phyloP scores from a whole-genome alignment of 192 early-diverging fungal species.

The Backusella psychrophila region DNA sequence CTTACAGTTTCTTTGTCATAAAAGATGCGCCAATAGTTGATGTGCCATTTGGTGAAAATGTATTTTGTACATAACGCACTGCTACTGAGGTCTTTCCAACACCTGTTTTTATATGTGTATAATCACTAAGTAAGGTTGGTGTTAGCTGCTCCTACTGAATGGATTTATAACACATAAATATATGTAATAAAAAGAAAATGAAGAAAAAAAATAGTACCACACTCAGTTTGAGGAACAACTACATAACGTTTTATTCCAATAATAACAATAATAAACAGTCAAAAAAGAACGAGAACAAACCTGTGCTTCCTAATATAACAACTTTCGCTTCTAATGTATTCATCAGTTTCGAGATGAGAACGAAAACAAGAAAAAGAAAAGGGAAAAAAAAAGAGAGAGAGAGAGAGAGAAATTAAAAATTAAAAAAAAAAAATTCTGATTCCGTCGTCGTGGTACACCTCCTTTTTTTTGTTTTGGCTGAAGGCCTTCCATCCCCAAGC shows the following conservation, averaged over 20 bases:
- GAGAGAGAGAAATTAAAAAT: not conserved
- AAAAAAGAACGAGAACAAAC: constrained; percentile 34
- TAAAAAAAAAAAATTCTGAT: not conserved
- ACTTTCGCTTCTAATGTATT: constrained; percentile 66
- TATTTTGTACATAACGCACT: constrained; percentile 68
- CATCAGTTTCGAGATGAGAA: constrained; percentile 7
- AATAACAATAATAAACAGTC: not conserved
- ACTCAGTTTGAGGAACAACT: not conserved
- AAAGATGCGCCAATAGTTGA: constrained; percentile 75
- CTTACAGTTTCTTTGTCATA: constrained; percentile 67
- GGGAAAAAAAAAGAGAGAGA: not conserved
- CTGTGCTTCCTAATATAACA: constrained; percentile 71
- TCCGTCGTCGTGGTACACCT: no score
- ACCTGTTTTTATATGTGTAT: constrained; percentile 41
- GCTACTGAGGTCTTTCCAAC: constrained; percentile 77
- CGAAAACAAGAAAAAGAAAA: not conserved
- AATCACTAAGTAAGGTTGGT: constrained; percentile 17
- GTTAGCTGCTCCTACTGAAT: constrained; percentile 12
- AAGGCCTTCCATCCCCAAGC: no score
- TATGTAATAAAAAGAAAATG: not conserved
- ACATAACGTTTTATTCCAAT: not conserved
- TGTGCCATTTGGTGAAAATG: constrained; percentile 65
- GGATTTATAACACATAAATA: not conserved
- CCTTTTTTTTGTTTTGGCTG: no score
- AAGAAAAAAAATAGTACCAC: constrained; percentile 10